phyloP scores from a whole-genome alignment of 306 rosid genomes.

The Prunus kanzakura region DNA sequence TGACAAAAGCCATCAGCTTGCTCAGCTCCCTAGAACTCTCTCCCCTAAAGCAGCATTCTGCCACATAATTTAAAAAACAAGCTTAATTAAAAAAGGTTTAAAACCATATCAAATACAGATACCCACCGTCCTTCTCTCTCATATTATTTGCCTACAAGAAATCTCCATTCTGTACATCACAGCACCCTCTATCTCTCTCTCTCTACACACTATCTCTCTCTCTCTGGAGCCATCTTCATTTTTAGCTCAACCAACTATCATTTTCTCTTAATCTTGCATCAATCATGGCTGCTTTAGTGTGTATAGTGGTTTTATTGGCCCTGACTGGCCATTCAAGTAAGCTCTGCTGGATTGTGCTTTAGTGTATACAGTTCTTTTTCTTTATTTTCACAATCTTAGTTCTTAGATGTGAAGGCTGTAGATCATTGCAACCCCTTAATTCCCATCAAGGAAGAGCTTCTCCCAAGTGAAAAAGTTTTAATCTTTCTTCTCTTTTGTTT shows the following conservation, averaged over 20 bases:
- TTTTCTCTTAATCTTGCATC: constrained; percentile 12
- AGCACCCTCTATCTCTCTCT: background rate
- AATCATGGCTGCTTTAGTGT: constrained; percentile 60
- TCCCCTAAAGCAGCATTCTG: background rate
- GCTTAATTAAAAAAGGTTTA: constrained; percentile 14
- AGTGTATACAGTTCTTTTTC: background rate
- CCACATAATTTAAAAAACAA: constrained; percentile 6
- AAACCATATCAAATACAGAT: constrained; percentile 22
- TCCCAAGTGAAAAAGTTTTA: background rate
- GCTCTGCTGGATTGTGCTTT: constrained; percentile 14
- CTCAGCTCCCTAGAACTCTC: constrained; percentile 36
- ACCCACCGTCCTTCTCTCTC: constrained; percentile 26
- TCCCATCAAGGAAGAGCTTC: background rate
- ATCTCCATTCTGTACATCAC: constrained; percentile 15
- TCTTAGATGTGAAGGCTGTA: background rate
- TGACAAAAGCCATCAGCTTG: constrained; percentile 20
- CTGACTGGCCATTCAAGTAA: constrained; percentile 77
- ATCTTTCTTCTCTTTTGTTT: background rate
- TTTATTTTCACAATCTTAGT: constrained; percentile 2
- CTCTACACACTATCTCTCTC: background rate
- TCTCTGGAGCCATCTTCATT: background rate
- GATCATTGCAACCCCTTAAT: background rate
- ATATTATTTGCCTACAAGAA: constrained; percentile 33
- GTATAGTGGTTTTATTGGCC: constrained; percentile 50
- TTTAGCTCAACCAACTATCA: constrained; percentile 12